These are phyloP conservation scores for Zea luxurians DNA, from an alignment of 176 grass and related monocot species.

Conservation along the genomic window DNA sequence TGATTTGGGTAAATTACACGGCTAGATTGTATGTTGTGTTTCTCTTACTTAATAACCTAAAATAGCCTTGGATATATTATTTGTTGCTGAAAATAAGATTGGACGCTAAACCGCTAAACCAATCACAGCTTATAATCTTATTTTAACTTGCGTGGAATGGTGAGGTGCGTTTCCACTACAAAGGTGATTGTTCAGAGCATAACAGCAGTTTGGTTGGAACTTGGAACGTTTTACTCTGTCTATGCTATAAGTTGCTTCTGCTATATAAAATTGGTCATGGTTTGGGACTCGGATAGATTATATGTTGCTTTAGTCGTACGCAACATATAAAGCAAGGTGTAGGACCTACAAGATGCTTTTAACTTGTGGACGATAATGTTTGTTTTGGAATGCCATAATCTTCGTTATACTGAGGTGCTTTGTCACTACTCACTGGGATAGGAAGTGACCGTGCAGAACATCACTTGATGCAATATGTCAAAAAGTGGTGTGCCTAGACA, in stretches of 20 bases:
- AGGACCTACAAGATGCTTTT: neutral
- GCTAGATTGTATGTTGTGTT: no score
- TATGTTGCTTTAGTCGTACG: neutral
- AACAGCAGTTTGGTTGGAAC: neutral
- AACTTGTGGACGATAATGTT: neutral
- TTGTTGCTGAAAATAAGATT: neutral
- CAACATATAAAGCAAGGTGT: neutral
- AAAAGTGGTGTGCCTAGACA: neutral
- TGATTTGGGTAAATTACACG: no score
- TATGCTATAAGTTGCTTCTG: neutral
- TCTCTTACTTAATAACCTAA: neutral
- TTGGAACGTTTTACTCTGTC: neutral
- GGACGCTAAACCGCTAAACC: neutral
- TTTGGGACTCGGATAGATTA: neutral
- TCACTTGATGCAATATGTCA: neutral
- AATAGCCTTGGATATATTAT: neutral
- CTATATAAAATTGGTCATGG: neutral
- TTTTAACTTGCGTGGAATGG: neutral
- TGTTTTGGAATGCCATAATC: neutral
- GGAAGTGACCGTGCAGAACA: slow-evolving; percentile 3
- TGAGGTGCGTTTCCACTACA: neutral
- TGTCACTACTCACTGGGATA: neutral
- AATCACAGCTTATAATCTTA: neutral
- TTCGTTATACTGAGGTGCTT: neutral
- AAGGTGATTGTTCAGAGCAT: neutral